Evolutionary conservation across 441 rosid genomes (phyloP), one percentile per base, ranked within the genome.

Genomic region (Mallotus repandus): DNA sequence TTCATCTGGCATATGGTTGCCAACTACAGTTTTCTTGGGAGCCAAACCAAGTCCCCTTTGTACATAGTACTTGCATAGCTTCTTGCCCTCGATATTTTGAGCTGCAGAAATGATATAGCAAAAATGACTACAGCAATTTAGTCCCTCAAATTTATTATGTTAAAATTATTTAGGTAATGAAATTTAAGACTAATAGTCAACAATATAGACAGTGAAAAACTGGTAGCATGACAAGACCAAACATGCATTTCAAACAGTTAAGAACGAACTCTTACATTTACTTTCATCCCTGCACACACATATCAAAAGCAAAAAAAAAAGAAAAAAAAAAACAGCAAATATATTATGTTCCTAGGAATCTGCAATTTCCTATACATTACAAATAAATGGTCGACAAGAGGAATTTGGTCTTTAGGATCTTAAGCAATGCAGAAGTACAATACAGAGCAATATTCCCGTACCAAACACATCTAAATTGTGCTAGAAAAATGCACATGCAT

Each of bases 11-110:
- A 77, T 65, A 25, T 61, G 21, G 38, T 78, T 67, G 75, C 74
- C 63, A 32, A 19, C 45, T 21, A 18, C 14, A 10, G 29, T 59
- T 65, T 76, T 79, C 74, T 73, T 78, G 22, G 84, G 66, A 62
- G 72, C 77, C 78, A 87, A 78, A 67, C 89, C 91, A 38, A 87
- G 81, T 73, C 86, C 91, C 77, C 75, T 84, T 70, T 82, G 89
- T 68, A 84, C 73, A 75, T 85, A 80, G 69, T 80, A 64, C 77
- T 84, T 87, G 77, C 91, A 87, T 43, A 77, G 38, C 67, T 75
- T 78, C 80, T 87, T 87, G 59, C 86, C 85, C 68, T 85, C 76
- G 56, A 74, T 78, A 16, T 82, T 78, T 71, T 81, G 80, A 58
- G 82, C 85, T 84, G 82, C 68, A 64, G 45, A 79, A 78, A 74